phyloP scores from a whole-genome alignment of 768 basidiomycete genomes.

The Pholiota microspora region DNA sequence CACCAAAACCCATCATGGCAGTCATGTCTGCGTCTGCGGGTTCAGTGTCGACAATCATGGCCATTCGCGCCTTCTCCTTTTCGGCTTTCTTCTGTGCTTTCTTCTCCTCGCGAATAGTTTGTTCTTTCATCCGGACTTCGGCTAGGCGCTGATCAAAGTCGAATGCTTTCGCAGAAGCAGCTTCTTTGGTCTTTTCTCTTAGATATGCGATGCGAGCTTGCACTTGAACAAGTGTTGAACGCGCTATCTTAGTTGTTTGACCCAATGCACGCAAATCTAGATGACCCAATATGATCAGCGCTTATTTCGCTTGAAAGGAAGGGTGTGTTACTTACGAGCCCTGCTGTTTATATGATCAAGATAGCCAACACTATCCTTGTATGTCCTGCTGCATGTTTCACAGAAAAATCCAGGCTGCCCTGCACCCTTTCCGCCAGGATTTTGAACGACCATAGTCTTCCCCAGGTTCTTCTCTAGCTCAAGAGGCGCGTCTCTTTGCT shows the following conservation, averaged over 20 bases:
- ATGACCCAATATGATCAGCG: slow-evolving; percentile 7
- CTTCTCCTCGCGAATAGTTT: slow-evolving; percentile 62
- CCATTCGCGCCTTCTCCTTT: slow-evolving; percentile 68
- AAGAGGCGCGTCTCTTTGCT: slow-evolving; percentile 79
- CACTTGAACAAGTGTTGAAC: slow-evolving; percentile 92
- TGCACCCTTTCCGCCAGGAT: slow-evolving; percentile 76
- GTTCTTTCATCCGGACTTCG: slow-evolving; percentile 76
- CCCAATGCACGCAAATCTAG: slow-evolving; percentile 90
- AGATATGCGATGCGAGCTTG: slow-evolving; percentile 85
- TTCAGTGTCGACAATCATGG: slow-evolving; percentile 52
- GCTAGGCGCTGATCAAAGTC: slow-evolving; percentile 91
- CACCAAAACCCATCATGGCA: slow-evolving; percentile 87
- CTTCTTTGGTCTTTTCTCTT: slow-evolving; percentile 83
- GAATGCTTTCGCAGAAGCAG: slow-evolving; percentile 82
- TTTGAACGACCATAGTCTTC: slow-evolving; percentile 94
- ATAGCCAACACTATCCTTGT: slow-evolving; percentile 93
- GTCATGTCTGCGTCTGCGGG: slow-evolving; percentile 67
- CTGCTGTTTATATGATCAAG: slow-evolving; percentile 95
- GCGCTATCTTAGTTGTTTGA: slow-evolving; percentile 89
- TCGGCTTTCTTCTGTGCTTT: slow-evolving; percentile 79
- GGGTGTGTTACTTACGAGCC: slow-evolving; percentile 66
- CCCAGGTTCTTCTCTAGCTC: slow-evolving; percentile 93
- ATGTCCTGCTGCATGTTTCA: slow-evolving; percentile 85
- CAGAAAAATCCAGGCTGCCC: slow-evolving; percentile 95
- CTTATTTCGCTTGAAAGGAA: not conserved